Conservation (phyloP, 2,329 filamentous ascomycete genomes). For the Xylaria sp. region DNA sequence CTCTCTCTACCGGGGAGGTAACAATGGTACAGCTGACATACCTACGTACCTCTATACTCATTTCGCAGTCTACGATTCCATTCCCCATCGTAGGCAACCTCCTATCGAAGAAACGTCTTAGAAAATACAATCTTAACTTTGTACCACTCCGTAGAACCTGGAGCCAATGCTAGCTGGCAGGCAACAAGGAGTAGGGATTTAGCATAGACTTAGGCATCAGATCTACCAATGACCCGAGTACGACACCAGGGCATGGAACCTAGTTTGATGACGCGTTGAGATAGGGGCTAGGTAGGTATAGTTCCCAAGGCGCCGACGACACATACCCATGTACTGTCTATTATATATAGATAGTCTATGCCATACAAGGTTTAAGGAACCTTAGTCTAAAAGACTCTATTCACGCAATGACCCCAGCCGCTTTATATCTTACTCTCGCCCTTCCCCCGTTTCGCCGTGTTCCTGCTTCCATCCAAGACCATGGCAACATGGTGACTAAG, state of each 20-base stretch:
- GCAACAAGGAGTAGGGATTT: too few species aligned
- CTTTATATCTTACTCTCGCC: conserved; percentile 41
- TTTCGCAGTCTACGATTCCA: too few species aligned
- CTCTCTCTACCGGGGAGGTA: too few species aligned
- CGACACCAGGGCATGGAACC: not conserved
- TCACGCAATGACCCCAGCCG: not conserved
- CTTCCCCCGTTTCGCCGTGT: conserved; percentile 40
- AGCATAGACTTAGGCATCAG: not conserved
- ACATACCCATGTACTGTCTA: too few species aligned
- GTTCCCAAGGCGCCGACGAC: too few species aligned
- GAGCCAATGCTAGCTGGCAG: too few species aligned
- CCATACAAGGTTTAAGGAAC: not conserved
- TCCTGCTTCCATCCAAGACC: conserved; percentile 47
- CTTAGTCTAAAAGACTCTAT: not conserved
- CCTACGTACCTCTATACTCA: too few species aligned
- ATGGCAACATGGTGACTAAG: conserved; percentile 50
- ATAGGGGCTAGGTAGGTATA: not conserved
- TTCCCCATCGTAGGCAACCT: too few species aligned
- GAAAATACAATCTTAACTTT: too few species aligned
- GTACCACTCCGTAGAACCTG: too few species aligned
- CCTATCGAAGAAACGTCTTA: too few species aligned
- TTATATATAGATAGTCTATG: not conserved
- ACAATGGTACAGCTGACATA: too few species aligned
- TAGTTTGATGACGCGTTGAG: not conserved
- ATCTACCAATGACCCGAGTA: not conserved